Conservation (phyloP, 352 stramenopile genomes). For the Phytophthora chlamydospora region DNA sequence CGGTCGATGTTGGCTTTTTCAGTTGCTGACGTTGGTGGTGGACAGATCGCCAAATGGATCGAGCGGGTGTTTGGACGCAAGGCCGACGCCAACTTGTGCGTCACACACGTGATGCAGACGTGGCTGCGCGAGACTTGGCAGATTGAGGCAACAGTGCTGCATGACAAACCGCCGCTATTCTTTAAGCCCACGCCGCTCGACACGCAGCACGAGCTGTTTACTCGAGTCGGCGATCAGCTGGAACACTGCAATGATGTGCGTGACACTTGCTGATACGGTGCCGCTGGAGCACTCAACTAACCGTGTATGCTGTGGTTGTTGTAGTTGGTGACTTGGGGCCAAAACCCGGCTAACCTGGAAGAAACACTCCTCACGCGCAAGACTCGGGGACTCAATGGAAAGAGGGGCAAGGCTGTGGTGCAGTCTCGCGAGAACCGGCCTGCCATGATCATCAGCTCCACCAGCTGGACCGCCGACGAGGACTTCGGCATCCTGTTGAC, state of each 20-base stretch:
- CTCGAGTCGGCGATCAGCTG: slow-evolving; percentile 73
- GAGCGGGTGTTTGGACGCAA: slow-evolving; percentile 91
- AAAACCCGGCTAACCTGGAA: slow-evolving; percentile 36
- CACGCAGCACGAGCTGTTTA: slow-evolving; percentile 92
- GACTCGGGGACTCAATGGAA: slow-evolving; percentile 27
- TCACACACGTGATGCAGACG: slow-evolving; percentile 95
- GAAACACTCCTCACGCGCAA: slow-evolving; percentile 73
- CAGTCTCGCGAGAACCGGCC: slow-evolving; percentile 58
- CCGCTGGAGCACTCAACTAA: background rate
- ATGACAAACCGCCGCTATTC: slow-evolving; percentile 95
- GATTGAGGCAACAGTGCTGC: slow-evolving; percentile 89
- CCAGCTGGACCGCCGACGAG: slow-evolving; percentile 99
- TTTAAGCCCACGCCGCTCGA: slow-evolving; percentile 90
- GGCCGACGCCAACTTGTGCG: slow-evolving; percentile 96
- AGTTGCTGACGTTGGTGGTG: background rate
- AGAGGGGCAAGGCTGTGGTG: slow-evolving; percentile 32
- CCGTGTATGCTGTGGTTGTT: slow-evolving; percentile 6
- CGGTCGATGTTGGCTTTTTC: background rate
- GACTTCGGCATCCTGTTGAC: slow-evolving; percentile 98
- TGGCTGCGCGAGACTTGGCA: slow-evolving; percentile 93
- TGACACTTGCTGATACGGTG: background rate
- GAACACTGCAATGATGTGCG: slow-evolving; percentile 77
- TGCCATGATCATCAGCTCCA: slow-evolving; percentile 93
- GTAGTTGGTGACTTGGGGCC: slow-evolving; percentile 46
- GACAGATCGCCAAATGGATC: slow-evolving; percentile 79